A percentile compares a stretch with the other conserved stretches of the same genome.
Conservation (phyloP, 1,284 basidiomycete species). For the Ganoderma leucocontextum region DNA sequence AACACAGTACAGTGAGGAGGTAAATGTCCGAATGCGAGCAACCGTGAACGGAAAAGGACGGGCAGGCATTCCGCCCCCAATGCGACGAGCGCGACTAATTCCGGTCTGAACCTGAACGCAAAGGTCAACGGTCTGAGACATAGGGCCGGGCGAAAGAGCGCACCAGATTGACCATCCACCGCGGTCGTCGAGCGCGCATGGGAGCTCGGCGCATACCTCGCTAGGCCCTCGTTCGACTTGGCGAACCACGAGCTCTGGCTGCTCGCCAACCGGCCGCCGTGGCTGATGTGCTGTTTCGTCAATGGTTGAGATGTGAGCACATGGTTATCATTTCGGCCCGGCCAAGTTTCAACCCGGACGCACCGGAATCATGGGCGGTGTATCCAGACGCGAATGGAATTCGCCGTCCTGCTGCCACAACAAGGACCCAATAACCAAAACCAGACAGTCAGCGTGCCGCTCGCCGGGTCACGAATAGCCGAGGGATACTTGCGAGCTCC, state of each 20-base stretch:
- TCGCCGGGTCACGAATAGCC: not conserved
- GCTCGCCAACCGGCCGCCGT: constrained; percentile 15
- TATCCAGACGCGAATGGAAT: constrained; percentile 15
- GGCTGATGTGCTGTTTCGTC: constrained; percentile 19
- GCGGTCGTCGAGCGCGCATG: constrained; percentile 31
- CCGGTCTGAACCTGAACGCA: not conserved
- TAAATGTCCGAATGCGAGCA: not conserved
- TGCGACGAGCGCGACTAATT: not conserved
- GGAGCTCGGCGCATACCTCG: constrained; percentile 22
- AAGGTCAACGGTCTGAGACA: not conserved
- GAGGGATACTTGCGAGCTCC: constrained; percentile 21
- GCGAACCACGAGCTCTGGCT: constrained; percentile 30
- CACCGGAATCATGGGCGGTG: constrained; percentile 31
- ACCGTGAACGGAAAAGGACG: not conserved
- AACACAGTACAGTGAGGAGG: not conserved
- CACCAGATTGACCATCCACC: constrained; percentile 24
- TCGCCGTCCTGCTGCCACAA: constrained; percentile 9
- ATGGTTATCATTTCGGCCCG: too few species aligned
- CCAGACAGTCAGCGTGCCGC: not conserved
- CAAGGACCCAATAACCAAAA: not conserved
- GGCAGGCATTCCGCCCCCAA: not conserved
- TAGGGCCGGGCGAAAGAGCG: not conserved
- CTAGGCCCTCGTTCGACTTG: constrained; percentile 19
- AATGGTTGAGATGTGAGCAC: not conserved
- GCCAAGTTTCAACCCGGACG: not conserved